phyloP scores from a whole-genome alignment of 2,329 filamentous ascomycete species.

The Coniochaeta hoffmannii region DNA sequence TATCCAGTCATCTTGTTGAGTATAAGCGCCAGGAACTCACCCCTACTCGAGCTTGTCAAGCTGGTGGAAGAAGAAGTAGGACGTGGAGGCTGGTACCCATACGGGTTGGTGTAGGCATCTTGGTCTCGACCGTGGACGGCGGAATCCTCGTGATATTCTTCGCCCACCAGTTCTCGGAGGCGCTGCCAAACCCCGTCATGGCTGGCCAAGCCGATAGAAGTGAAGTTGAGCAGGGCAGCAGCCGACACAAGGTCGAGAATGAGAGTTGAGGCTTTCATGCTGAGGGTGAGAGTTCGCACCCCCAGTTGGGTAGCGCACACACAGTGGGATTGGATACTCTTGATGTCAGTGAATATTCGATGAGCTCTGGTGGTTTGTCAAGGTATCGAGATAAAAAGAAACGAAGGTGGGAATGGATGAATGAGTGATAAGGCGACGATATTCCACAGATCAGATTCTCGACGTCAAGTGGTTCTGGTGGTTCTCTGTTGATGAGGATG shows the following conservation, averaged over 20 bases:
- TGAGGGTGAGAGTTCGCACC: conserved; percentile 14
- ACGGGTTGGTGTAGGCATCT: conserved; percentile 1
- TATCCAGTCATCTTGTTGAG: not conserved
- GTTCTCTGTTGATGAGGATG: not conserved
- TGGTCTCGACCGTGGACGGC: not conserved
- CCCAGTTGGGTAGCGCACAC: not conserved
- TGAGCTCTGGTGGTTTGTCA: not conserved
- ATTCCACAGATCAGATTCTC: not conserved
- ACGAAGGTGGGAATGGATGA: not conserved
- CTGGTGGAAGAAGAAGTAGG: not conserved
- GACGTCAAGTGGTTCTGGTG: not conserved
- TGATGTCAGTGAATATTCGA: not conserved
- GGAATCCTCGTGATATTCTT: not conserved
- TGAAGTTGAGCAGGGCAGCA: conserved; percentile 18
- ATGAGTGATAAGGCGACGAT: not conserved
- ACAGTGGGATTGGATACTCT: not conserved
- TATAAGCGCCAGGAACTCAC: not conserved
- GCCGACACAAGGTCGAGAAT: conserved; percentile 25
- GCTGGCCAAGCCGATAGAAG: conserved; percentile 11
- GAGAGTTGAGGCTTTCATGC: conserved; percentile 29
- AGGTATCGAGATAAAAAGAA: not conserved
- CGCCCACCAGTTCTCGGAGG: conserved; percentile 10
- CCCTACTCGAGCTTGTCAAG: not conserved
- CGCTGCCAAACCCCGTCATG: conserved; percentile 11
- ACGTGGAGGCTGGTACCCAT: conserved; percentile 1